Evolutionary conservation across 345 rosid genomes (phyloP), one percentile per base, ranked within the genome.

Genomic region (Diplotaxis tenuifolia): DNA sequence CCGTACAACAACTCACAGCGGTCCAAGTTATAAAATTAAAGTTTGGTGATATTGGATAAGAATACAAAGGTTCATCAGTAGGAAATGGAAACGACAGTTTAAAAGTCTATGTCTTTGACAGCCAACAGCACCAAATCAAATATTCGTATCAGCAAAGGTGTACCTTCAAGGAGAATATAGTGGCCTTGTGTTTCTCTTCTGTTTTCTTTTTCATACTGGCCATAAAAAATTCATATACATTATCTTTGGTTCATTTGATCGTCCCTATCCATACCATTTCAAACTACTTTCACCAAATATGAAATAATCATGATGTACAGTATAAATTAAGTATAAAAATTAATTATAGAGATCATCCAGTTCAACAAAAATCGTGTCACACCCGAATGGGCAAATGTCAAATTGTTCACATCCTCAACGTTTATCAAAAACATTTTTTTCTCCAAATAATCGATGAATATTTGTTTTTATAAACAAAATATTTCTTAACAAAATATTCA

Each of bases 91-190:
- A 75, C 57, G 73, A 68, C 73, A 59, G 53, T 27, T 58, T 54
- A 34, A 66, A 56, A 67, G 73, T 6, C 68, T 45, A 18, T 58
- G 31, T 74, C 42, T 49, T 67, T 67, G 78, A 60, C 73, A 60
- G 68, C 73, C 32, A 74, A 73, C 71, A 65, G 62, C 45, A 73
- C 61, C 68, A 58, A 60, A 75, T 75, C 68, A 75, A 75, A 75
- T 75, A 75, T 50, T 75, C 68, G 78, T 75, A 67, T 75, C 68
- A 50, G 20, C 54, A 52, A 34, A 68, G 42, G 31, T 59, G 78
- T 67, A 74, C 78, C 72, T 59, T 74, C 78, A 56, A 58, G 14
- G 18, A 66, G 53, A 66, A 74, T 57, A 50, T 31, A 56, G 7
- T 73, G 60, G 60, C 71, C 27, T 66, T 57, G 6, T 73, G 45